phyloP scores from a whole-genome alignment of 2,329 filamentous ascomycete species.

The Pseudopyricularia cyperi region DNA sequence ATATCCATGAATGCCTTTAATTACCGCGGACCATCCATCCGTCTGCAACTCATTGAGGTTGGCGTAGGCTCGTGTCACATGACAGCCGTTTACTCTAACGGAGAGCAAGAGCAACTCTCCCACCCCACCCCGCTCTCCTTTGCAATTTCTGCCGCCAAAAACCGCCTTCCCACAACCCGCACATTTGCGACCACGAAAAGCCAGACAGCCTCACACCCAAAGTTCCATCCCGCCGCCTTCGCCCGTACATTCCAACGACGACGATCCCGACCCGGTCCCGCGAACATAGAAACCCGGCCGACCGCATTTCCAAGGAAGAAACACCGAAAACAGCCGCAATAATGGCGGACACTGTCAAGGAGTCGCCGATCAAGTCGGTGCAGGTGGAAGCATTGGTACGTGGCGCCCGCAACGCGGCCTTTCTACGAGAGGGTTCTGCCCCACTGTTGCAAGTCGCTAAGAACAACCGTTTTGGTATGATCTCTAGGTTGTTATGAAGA shows the following conservation, averaged over 20 bases:
- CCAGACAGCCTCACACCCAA: constrained; percentile 1
- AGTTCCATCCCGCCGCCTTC: not conserved
- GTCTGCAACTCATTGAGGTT: no score
- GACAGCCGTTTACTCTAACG: no score
- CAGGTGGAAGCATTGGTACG: constrained; percentile 90
- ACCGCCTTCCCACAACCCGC: constrained; percentile 8
- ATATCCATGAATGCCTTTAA: no score
- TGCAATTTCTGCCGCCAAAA: constrained; percentile 5
- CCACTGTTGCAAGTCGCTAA: constrained; percentile 11
- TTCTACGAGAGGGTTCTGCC: constrained; percentile 12
- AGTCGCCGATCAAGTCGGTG: constrained; percentile 68
- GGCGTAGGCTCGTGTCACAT: no score
- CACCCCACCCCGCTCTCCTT: no score
- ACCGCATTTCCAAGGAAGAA: not conserved
- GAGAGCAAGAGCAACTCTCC: no score
- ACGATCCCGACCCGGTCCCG: not conserved
- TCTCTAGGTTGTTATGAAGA: constrained; percentile 81
- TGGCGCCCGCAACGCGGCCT: constrained; percentile 6
- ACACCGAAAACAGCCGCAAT: constrained; percentile 16
- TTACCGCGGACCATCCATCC: no score
- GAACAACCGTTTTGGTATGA: constrained; percentile 12
- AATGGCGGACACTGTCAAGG: constrained; percentile 50
- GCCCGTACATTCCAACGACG: not conserved
- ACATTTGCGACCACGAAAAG: constrained; percentile 3
- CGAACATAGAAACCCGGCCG: not conserved